Conservation (phyloP, 441 rosid species). For the Eruca vesicaria region DNA sequence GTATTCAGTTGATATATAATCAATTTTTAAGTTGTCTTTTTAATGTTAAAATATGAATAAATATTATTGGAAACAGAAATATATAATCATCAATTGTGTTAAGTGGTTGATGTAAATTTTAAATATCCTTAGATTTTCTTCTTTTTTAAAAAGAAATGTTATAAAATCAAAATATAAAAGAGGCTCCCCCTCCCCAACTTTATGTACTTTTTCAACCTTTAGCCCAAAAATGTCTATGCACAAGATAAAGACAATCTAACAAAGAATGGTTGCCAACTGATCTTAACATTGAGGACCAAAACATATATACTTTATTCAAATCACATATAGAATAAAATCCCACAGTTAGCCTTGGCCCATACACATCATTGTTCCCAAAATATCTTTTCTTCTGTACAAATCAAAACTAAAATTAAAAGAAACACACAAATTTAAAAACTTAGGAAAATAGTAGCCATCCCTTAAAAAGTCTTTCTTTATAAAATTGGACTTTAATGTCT, state of each 20-base stretch:
- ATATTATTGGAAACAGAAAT: neutral
- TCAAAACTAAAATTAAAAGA: neutral
- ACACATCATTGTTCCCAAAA: conserved; percentile 12
- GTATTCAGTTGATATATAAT: neutral
- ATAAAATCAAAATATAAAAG: neutral
- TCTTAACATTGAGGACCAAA: conserved; percentile 19
- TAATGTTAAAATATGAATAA: neutral
- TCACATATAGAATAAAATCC: conserved; percentile 20
- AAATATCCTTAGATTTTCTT: neutral
- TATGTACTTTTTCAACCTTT: neutral
- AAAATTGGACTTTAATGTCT: conserved; percentile 4
- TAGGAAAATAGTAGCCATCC: conserved; percentile 22
- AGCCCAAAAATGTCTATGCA: neutral
- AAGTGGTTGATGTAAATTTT: neutral
- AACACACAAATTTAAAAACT: neutral
- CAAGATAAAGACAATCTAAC: conserved; percentile 29
- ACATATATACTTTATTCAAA: conserved; percentile 12
- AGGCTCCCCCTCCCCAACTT: neutral
- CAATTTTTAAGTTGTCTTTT: neutral
- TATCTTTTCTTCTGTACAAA: neutral
- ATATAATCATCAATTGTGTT: neutral
- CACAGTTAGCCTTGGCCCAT: conserved; percentile 20
- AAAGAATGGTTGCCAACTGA: conserved; percentile 28
- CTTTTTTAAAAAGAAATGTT: neutral
- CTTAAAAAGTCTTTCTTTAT: conserved; percentile 9